These are phyloP conservation scores for Firmiana major DNA, from an alignment of 345 rosid species.

Conservation along the genomic window DNA sequence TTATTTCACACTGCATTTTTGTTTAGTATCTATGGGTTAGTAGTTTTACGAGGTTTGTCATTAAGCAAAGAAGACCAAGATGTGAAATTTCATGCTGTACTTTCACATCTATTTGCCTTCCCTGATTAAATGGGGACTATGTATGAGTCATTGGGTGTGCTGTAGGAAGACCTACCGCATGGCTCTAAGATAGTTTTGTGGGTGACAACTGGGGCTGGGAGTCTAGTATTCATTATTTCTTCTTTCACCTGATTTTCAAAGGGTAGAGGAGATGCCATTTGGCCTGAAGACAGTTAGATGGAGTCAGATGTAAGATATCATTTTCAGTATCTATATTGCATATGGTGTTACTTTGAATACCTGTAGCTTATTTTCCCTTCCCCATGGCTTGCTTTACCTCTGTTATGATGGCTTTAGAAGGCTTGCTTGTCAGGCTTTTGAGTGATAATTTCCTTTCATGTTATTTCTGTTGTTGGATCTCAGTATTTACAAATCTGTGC, in stretches of 20 bases:
- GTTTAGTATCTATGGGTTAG: background rate
- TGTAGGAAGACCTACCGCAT: background rate
- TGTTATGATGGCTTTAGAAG: background rate
- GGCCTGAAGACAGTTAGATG: background rate
- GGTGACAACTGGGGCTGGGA: background rate
- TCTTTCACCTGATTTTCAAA: background rate
- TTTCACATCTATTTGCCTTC: slow-evolving; percentile 6
- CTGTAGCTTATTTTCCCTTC: background rate
- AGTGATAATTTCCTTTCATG: slow-evolving; percentile 7
- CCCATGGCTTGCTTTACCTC: background rate
- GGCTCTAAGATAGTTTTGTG: background rate
- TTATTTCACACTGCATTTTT: slow-evolving; percentile 7
- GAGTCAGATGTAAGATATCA: background rate
- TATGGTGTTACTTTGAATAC: background rate
- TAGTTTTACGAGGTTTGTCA: background rate
- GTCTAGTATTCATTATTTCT: too few relatives aligned
- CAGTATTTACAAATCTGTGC: slow-evolving; percentile 82
- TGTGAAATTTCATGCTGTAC: background rate
- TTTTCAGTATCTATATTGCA: too few relatives aligned
- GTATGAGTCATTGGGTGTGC: background rate
- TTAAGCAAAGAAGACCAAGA: background rate
- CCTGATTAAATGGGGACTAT: background rate
- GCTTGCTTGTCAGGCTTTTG: background rate
- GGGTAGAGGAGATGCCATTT: background rate
- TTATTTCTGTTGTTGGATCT: slow-evolving; percentile 25